phyloP scores from a whole-genome alignment of 1,284 basidiomycete species.

The Ustilago loliicola region DNA sequence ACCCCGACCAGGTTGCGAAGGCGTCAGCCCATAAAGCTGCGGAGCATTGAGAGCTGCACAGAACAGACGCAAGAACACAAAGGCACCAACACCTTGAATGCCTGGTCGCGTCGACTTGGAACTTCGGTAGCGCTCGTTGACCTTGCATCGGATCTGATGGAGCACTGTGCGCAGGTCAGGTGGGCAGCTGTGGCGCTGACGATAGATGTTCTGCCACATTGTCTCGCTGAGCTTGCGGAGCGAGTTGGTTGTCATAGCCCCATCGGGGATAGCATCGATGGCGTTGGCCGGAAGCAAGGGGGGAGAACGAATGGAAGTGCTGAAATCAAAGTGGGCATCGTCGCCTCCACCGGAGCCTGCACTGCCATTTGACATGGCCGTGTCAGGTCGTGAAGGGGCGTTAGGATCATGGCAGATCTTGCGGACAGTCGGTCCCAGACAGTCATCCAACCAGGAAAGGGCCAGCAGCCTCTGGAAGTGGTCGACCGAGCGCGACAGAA shows the following conservation, averaged over 20 bases:
- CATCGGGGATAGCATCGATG: slow-evolving; percentile 39
- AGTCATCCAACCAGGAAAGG: slow-evolving; percentile 56
- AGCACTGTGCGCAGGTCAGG: slow-evolving; percentile 56
- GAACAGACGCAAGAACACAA: slow-evolving; percentile 63
- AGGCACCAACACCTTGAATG: slow-evolving; percentile 63
- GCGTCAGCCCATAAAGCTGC: slow-evolving; percentile 60
- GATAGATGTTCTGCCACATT: slow-evolving; percentile 63
- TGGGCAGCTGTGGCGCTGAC: slow-evolving; percentile 59
- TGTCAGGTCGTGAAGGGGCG: slow-evolving; percentile 27
- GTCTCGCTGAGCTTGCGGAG: slow-evolving; percentile 50
- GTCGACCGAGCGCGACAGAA: slow-evolving; percentile 60
- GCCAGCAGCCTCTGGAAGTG: slow-evolving; percentile 58
- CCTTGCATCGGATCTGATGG: slow-evolving; percentile 52
- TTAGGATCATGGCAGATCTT: slow-evolving; percentile 53
- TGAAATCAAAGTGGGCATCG: slow-evolving; percentile 29
- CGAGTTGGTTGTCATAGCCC: slow-evolving; percentile 31
- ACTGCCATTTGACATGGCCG: slow-evolving; percentile 14
- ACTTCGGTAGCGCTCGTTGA: slow-evolving; percentile 52
- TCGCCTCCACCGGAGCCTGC: slow-evolving; percentile 21
- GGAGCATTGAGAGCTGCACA: slow-evolving; percentile 64
- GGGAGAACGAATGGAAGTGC: slow-evolving; percentile 32
- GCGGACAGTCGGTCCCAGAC: slow-evolving; percentile 54
- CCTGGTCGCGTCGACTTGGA: slow-evolving; percentile 52
- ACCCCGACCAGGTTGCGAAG: slow-evolving; percentile 34
- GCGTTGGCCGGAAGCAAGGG: slow-evolving; percentile 24